Evolutionary conservation across 805 yeast species (phyloP), one percentile per base, ranked within the genome.

Genomic region (Saccharomycopsis fermentans): DNA sequence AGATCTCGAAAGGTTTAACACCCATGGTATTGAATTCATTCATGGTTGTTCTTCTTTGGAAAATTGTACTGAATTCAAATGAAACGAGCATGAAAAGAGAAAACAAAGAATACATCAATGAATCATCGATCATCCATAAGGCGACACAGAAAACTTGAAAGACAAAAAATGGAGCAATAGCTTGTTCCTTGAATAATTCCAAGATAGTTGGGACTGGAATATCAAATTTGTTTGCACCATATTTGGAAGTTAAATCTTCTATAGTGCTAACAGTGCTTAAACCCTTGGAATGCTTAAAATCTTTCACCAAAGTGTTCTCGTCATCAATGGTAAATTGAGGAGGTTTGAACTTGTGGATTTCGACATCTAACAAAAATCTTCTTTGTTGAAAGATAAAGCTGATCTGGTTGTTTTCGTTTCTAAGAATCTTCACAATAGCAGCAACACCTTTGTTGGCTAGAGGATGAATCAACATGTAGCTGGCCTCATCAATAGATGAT

Each of bases 11-110:
- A 14, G 99, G 97, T 71, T 90, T 90, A 65, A 94, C 85, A 65
- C 97, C 96, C 99, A 94, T 94, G 53, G 94, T 84, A 73, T 95
- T 90, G 74, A 94, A 94, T 74, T 94, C 99, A 57, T 84, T 77
- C 90, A 94, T 85, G 54, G 99, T 94, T 8, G 90, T 77, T 75
- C 95, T 87, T 74, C 98, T 87, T 77, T 94, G 98, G 77, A 84
- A 92, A 26, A 94, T 98, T 26, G 95, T 89, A 36, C 97, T 89
- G 71, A 84, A 86, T 73, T 94, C 99, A 75, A 94, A 94, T 3
- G 95, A 81, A 35, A 92, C 85, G 64, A 94, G 79, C 96, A 92
- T 92, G 72, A 94, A 84, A 65, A 92, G 76, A 34, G 96, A 87
- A 73, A 94, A 90, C 60, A 94, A 74, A 3, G 98, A 90, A 69